A percentile compares a stretch with the other conserved stretches of the same genome.
Conservation (phyloP, 2,329 filamentous ascomycete species). For the Talaromyces sp. region DNA sequence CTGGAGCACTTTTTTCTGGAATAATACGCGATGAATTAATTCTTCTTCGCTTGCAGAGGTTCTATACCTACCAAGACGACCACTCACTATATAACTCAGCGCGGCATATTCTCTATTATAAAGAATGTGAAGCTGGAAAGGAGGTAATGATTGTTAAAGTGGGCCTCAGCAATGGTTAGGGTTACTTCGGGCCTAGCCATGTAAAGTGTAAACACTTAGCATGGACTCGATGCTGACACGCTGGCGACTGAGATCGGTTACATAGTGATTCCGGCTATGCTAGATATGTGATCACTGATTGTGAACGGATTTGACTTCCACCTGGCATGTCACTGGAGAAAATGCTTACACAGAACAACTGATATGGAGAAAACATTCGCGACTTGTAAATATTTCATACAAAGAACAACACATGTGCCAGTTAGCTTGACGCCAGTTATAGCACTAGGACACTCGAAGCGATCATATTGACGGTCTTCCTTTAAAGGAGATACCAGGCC, state of each 20-base stretch:
- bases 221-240: too few species aligned
- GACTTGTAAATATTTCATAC: neutral
- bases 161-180: neutral
- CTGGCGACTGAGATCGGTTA: too few species aligned
- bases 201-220: too few species aligned
- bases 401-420: neutral
- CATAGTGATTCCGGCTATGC: neutral
- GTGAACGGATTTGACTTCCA: neutral
- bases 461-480: neutral
- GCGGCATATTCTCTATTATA: neutral
- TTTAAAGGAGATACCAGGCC: neutral
- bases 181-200: neutral
- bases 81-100: neutral
- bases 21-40: neutral
- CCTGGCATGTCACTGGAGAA: neutral
- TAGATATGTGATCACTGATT: neutral
- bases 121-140: neutral
- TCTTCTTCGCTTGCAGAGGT: too few species aligned
- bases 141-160: neutral
- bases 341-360: neutral
- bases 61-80: neutral
- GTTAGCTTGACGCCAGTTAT: neutral
- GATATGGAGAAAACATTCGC: neutral
- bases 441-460: neutral
- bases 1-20: neutral